Conservation (phyloP, 192 early-diverging fungal genomes). For the Mortierella hygrophila region DNA sequence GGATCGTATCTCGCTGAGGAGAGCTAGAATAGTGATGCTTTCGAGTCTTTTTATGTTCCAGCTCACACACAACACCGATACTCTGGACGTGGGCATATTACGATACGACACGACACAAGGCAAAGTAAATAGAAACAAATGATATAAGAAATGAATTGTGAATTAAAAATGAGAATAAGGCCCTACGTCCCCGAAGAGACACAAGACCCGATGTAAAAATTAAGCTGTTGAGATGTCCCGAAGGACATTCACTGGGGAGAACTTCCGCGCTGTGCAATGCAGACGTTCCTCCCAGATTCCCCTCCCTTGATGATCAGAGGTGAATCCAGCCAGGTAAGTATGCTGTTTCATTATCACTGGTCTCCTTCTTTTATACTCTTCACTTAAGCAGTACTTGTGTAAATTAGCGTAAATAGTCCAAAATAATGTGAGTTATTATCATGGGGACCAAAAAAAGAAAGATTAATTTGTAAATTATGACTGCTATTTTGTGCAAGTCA, state of each 20-base stretch:
- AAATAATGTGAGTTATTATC: too few species aligned
- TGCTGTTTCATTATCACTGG: slow-evolving; percentile 10
- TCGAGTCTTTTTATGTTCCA: too few species aligned
- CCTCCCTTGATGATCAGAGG: slow-evolving; percentile 50
- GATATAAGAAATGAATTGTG: not conserved
- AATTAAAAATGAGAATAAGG: slow-evolving; percentile 26
- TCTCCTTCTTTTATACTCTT: too few species aligned
- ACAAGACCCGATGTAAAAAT: slow-evolving; percentile 50
- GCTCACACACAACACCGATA: too few species aligned
- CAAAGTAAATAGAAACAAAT: not conserved
- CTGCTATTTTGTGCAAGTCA: too few species aligned
- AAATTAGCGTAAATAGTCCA: too few species aligned
- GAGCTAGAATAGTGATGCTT: too few species aligned
- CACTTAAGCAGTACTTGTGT: too few species aligned
- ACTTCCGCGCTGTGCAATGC: slow-evolving; percentile 56
- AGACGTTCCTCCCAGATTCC: slow-evolving; percentile 35
- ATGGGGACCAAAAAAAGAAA: too few species aligned
- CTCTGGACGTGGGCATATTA: too few species aligned
- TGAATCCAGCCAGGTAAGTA: slow-evolving; percentile 54
- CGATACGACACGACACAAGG: not conserved
- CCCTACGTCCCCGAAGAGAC: slow-evolving; percentile 28
- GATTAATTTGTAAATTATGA: too few species aligned
- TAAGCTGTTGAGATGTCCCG: slow-evolving; percentile 58
- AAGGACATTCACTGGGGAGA: slow-evolving; percentile 50
- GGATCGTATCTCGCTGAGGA: too few species aligned